phyloP scores from a whole-genome alignment of 495 filamentous ascomycete genomes.

The Talaromyces thailandensis region DNA sequence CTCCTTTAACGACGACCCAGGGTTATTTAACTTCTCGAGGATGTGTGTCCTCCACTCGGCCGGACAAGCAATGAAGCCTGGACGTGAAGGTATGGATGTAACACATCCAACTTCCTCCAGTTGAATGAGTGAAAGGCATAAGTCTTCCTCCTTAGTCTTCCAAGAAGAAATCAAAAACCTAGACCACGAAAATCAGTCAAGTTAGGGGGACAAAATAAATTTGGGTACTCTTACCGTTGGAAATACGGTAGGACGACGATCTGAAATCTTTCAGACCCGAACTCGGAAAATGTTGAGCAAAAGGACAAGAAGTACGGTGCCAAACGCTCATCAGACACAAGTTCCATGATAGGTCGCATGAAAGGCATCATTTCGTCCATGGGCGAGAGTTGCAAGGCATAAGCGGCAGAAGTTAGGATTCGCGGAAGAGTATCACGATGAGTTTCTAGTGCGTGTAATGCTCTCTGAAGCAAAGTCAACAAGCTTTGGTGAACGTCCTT shows the following conservation, averaged over 20 bases:
- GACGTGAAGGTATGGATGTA: slow-evolving; percentile 32
- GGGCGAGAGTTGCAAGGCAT: slow-evolving; percentile 65
- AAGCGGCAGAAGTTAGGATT: slow-evolving; percentile 52
- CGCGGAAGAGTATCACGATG: slow-evolving; percentile 42
- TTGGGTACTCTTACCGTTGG: slow-evolving; percentile 45
- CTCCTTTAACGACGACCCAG: slow-evolving; percentile 13
- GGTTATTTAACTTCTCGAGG: slow-evolving; percentile 49
- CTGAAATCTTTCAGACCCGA: slow-evolving; percentile 67
- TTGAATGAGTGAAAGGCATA: slow-evolving; percentile 61
- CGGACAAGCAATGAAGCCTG: slow-evolving; percentile 52
- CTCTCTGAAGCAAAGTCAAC: slow-evolving; percentile 42
- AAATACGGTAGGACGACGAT: slow-evolving; percentile 71
- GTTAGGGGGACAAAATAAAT: not conserved
- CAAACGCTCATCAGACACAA: slow-evolving; percentile 52
- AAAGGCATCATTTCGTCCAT: slow-evolving; percentile 69
- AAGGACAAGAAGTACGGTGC: slow-evolving; percentile 70
- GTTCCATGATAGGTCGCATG: slow-evolving; percentile 50
- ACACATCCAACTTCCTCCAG: slow-evolving; percentile 48
- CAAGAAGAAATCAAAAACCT: slow-evolving; percentile 67
- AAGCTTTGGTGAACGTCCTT: slow-evolving; percentile 48
- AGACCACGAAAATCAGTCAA: slow-evolving; percentile 1
- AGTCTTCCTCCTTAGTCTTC: slow-evolving; percentile 55
- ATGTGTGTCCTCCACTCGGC: slow-evolving; percentile 63
- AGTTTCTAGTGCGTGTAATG: slow-evolving; percentile 27
- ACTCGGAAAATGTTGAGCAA: slow-evolving; percentile 66